Evolutionary conservation across 164 flowering plant species (phyloP).

Genomic region (Litsea cubeba): DNA sequence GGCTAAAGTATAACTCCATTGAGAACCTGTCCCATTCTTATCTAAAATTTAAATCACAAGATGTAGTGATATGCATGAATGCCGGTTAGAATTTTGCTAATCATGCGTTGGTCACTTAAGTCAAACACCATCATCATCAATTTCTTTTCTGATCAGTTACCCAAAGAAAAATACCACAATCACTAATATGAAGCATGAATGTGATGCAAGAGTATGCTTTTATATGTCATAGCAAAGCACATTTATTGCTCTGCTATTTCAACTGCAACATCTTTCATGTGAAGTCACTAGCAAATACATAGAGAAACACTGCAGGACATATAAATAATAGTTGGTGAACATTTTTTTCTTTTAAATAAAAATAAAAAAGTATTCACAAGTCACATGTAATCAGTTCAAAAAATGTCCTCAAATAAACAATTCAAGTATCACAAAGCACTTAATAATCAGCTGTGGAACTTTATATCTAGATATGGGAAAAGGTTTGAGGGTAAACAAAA

Average conservation of each 20-base stretch:
- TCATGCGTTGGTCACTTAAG: no score
- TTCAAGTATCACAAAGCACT: not conserved
- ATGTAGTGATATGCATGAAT: not conserved
- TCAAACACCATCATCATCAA: not conserved
- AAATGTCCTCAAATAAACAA: no score
- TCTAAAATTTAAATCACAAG: not conserved
- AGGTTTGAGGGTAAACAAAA: not conserved
- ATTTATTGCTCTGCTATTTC: no score
- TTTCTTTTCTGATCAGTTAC: not conserved
- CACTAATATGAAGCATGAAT: not conserved
- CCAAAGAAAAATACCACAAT: not conserved
- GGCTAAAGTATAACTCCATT: not conserved
- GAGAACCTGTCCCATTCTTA: not conserved
- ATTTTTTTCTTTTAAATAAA: no score
- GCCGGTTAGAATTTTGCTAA: not conserved
- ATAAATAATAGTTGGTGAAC: no score
- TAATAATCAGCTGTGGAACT: not conserved
- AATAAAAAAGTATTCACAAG: not conserved
- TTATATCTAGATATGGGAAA: not conserved
- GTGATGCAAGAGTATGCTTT: not conserved
- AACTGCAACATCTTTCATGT: no score
- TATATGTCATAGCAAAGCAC: no score
- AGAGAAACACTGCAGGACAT: not conserved
- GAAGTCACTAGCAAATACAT: no score
- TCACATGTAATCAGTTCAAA: not conserved